Conservation (phyloP, 805 yeast species). For the Candida railenensis region DNA sequence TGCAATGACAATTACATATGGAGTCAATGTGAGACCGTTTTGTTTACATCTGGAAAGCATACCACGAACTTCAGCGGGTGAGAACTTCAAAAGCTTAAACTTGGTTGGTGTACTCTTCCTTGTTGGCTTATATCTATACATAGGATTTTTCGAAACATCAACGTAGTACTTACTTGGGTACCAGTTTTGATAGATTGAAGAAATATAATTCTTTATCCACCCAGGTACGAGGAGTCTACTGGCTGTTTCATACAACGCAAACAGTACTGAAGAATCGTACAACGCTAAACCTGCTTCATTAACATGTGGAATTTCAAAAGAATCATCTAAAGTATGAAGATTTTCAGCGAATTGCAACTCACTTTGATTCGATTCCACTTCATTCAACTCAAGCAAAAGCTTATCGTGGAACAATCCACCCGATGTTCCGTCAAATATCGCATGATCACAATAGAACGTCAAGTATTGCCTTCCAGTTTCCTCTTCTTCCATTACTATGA, state of each 20-base stretch:
- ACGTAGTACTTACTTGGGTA: conserved; percentile 6
- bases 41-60: conserved; percentile 13
- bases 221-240: neutral
- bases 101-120: conserved; percentile 7
- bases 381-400: conserved; percentile 15
- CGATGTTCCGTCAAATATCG: conserved; percentile 33
- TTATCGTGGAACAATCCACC: conserved; percentile 27
- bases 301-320: neutral
- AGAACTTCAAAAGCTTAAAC: conserved; percentile 12
- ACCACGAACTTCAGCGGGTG: conserved; percentile 10
- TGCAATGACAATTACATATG: conserved; percentile 16
- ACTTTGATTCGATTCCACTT: conserved; percentile 6
- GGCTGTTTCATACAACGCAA: neutral
- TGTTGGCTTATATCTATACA: conserved; percentile 10
- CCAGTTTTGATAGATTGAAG: neutral
- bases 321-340: neutral
- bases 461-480: conserved; percentile 13
- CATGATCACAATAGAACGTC: conserved; percentile 25
- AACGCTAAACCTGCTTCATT: neutral
- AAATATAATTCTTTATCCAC: neutral
- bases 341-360: neutral
- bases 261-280: neutral
- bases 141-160: conserved; percentile 10
- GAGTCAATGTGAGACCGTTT: conserved; percentile 18
- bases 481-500: conserved; percentile 13